Evolutionary conservation across 2,329 filamentous ascomycete species (phyloP), one percentile per base, ranked within the genome.

Genomic region (Fusarium chlamydosporum): DNA sequence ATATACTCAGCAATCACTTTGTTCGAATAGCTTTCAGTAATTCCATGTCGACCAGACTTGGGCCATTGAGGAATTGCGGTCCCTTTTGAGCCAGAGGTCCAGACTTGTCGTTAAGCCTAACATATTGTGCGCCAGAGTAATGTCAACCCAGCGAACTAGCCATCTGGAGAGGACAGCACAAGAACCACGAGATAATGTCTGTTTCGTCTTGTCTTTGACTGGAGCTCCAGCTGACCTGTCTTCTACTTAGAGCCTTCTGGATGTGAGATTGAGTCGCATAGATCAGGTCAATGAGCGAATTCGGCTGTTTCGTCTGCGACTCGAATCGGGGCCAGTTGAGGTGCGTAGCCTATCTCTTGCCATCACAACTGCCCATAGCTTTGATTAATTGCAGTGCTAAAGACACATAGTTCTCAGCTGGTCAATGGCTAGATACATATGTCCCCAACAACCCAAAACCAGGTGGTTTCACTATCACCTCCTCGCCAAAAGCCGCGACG

Each of bases 391-490:
- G 11, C 6, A 15, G 5, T 45, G 8, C 33, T 66, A 23, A 59
- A 16, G 5, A 13, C 13, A 3, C 10, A 42, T 78, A 92, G 85
- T 96, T 96, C 79, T 84, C 89, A 7, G 88, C 94, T 7, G 94
- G 94, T 55, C 94, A 97, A 83, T 97, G 93, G 92, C 85, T 97
- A 57, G 94, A 97, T 77, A 89, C 93, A 8, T 90, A 91, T 76
- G 86, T 93, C 54, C 93, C 94, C 2, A 83, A 82, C 37, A 80
- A 92, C 43, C 74, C 85, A 42, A 89, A 91, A 76, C 89, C 92
- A 5, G 94, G 94, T 34, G 94, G 94, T 60, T 97, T 97, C 82
- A 97, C 93, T 41, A 91, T 97, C 68, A 95, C 93, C 8, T 96
- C 92, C 2, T 82, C 91, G 0, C 93, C 93, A 0, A 85, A 84